Evolutionary conservation across 2,329 filamentous ascomycete genomes (phyloP), one percentile per base, ranked within the genome.

Genomic region (Exophiala sp.): DNA sequence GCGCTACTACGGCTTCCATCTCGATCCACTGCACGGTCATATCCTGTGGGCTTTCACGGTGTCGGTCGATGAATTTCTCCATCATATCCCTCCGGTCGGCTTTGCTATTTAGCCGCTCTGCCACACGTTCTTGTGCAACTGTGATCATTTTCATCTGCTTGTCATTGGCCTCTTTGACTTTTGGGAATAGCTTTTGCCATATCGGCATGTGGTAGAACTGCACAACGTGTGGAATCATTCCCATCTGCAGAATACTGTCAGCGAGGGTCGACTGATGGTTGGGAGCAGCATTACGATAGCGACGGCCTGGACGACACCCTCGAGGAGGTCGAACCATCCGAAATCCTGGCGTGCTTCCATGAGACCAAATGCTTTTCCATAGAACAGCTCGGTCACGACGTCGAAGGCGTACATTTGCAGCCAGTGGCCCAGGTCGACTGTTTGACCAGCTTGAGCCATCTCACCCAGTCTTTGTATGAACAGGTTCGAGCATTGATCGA

Each of bases 341-440:
- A 42, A 42, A 24, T 21, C 16, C 16, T 42, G 8, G 9, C n/a
- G 20, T 9, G 16, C 14, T 5, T 42, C 14, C 14, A 21, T 21
- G 8, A 42, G 14, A 42, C 40, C 35, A 10, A 38, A 38, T 5
- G 35, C 35, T 5, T 38, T 38, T 5, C 35, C 35, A 21, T 14
- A 49, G 39, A 20, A 42, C 24, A 24, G 34, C 35, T 16, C 52
- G 29, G 21, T 36, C 47, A 58, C 42, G n/a, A 58, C 41, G 33
- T 57, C 55, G 34, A 57, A 57, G 10, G 55, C 55, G 38, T 54
- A 57, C 24, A 29, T 29, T 8, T 29, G 24, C 24, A 29, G 7
- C 24, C 24, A 29, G 24, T 29, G 24, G 7, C 24, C 24, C 5
- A 29, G 24, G 7, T 29, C 24, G 24, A 29, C 24, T 8, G 24